phyloP scores from a whole-genome alignment of 2,329 filamentous ascomycete genomes.

The Aureobasidium sp. region DNA sequence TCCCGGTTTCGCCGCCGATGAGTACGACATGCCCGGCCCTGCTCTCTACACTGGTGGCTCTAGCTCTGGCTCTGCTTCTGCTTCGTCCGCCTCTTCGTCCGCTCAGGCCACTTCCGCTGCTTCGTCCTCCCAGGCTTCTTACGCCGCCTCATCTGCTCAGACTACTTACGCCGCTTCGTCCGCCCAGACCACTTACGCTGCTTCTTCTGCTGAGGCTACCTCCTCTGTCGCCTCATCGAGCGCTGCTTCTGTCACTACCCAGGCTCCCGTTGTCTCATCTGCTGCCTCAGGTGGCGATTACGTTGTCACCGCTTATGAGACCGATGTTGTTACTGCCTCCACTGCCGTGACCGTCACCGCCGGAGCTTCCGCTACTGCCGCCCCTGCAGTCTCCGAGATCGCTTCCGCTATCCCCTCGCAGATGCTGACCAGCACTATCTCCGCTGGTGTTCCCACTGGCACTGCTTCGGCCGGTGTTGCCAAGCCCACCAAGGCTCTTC shows the following conservation, averaged over 20 bases:
- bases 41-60: conserved; percentile 23
- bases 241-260: neutral
- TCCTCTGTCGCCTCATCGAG: conserved; percentile 24
- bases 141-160: conserved; percentile 18
- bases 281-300: neutral
- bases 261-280: conserved; percentile 6
- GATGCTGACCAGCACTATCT: conserved; percentile 17
- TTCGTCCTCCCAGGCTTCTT: neutral
- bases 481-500: conserved; percentile 21
- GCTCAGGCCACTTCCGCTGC: neutral
- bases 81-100: neutral
- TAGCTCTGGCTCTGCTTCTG: conserved; percentile 11
- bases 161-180: conserved; percentile 17
- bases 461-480: conserved; percentile 15
- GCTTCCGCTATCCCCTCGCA: neutral
- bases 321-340: neutral
- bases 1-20: conserved; percentile 26
- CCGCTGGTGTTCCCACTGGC: conserved; percentile 15
- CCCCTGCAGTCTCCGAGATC: neutral
- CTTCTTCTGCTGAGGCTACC: conserved; percentile 15
- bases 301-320: conserved; percentile 6
- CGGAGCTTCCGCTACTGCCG: conserved; percentile 18
- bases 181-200: conserved; percentile 19
- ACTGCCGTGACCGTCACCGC: conserved; percentile 20
- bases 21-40: conserved; percentile 48